phyloP scores from a whole-genome alignment of 345 rosid genomes.

The Populus deltoides region DNA sequence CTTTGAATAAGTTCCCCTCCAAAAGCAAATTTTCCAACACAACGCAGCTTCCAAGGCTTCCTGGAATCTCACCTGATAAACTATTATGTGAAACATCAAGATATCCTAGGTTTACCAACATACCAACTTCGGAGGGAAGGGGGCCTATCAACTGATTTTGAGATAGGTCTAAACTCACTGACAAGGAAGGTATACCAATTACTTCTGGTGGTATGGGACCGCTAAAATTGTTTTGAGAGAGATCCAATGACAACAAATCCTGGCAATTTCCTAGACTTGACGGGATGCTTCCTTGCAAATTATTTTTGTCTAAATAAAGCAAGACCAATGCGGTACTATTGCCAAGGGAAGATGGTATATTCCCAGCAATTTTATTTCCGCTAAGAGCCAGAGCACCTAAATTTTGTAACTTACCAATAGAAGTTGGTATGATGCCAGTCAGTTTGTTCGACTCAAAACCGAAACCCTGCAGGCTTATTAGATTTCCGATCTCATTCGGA shows the following conservation, averaged over 20 bases:
- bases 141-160: constrained; percentile 2
- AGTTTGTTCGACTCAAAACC: background rate
- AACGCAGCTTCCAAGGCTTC: constrained; percentile 1
- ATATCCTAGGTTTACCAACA: background rate
- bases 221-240: constrained; percentile 1
- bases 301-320: background rate
- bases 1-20: constrained; percentile 3
- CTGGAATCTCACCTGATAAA: constrained; percentile 13
- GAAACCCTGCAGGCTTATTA: background rate
- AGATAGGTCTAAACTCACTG: background rate
- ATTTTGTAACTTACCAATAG: background rate
- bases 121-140: background rate
- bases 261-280: background rate
- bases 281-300: constrained; percentile 16
- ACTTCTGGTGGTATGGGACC: constrained; percentile 7
- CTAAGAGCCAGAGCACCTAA: background rate
- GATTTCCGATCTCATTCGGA: constrained; percentile 5
- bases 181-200: background rate
- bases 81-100: background rate
- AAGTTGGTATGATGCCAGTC: background rate
- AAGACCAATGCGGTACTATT: background rate
- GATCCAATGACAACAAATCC: background rate
- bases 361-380: constrained; percentile 1
- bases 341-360: constrained; percentile 6
- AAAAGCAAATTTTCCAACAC: background rate